phyloP scores from a whole-genome alignment of 1,139 yeast species.

The Yamadazyma songkhlaensis region DNA sequence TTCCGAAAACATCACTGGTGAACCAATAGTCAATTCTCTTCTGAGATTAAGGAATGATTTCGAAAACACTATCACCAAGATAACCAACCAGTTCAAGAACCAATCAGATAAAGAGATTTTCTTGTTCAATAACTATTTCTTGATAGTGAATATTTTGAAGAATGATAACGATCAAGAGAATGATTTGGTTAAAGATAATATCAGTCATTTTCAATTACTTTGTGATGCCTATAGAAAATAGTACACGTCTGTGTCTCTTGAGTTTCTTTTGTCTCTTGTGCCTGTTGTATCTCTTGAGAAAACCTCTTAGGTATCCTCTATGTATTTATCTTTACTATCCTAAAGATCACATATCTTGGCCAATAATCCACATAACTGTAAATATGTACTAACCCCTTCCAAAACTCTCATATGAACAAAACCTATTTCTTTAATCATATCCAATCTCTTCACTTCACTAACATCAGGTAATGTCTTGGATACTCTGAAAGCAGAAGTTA shows the following conservation, averaged over 20 bases:
- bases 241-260: too few relatives aligned
- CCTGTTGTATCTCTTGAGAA: too few relatives aligned
- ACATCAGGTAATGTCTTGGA: constrained; percentile 71
- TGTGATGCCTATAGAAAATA: constrained; percentile 54
- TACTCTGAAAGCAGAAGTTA: constrained; percentile 86
- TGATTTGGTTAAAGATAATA: constrained; percentile 53
- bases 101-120: constrained; percentile 64
- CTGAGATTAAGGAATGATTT: constrained; percentile 72
- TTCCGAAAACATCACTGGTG: constrained; percentile 37
- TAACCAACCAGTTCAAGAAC: constrained; percentile 43
- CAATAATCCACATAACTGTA: constrained; percentile 82
- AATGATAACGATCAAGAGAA: constrained; percentile 46
- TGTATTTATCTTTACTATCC: too few relatives aligned
- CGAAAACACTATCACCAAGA: constrained; percentile 72
- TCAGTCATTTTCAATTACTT: constrained; percentile 58
- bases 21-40: constrained; percentile 72
- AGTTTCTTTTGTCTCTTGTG: too few relatives aligned
- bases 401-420: constrained; percentile 86
- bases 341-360: constrained; percentile 52
- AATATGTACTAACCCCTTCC: constrained; percentile 87
- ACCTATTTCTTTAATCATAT: constrained; percentile 82
- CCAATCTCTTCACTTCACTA: constrained; percentile 66
- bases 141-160: constrained; percentile 47
- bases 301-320: too few relatives aligned
- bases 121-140: constrained; percentile 70